Evolutionary conservation across 139 green algal genomes (phyloP), one percentile per base, ranked within the genome.

Genomic region (Deuterostichococcus epilithicus): DNA sequence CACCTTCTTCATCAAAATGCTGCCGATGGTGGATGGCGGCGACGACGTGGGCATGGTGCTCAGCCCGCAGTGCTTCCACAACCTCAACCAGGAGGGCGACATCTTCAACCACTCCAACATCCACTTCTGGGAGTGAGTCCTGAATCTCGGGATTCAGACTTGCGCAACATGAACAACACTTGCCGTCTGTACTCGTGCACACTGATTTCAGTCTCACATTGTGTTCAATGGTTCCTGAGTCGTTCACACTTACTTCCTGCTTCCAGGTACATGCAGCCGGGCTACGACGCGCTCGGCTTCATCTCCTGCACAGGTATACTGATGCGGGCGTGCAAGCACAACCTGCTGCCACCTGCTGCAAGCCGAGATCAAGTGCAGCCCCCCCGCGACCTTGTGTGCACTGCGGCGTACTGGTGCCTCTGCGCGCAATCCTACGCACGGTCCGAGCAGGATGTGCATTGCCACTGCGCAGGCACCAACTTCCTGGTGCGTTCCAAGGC

Each of bases 41-140:
- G 65, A 83, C 59, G 80, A 89, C 45, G 76, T 91, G 76, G 83
- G 72, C 60, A 90, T 90, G 85, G 78, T 90, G 71, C 78, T 90
- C n/a, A 82, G 75, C 3, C 85, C 85, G 34, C 87, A 94, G 85
- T 86, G 86, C 73, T 94, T 95, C 73, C 88, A 88, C 86, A 95
- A 95, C 80, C 87, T 94, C 42, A 85, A 93, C 76, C 77, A 85
- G 28, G 79, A 85, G 68, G 82, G 77, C 25, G 90, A 95, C 84
- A 90, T 95, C 76, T 95, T 95, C 88, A 95, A 95, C 84, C 90
- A 94, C 82, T 90, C 88, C 81, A 95, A 95, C 78, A 83, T 91
- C 25, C 90, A 94, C 76, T 93, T 93, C 82, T 93, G 90, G 90
- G 86, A 91, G 81, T 78, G 82, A 44, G 44, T 28, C 5, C 10